Base-by-base conservation (phyloP, 352 stramenopile genomes). In the Stephanocyclus meneghinianus region DNA sequence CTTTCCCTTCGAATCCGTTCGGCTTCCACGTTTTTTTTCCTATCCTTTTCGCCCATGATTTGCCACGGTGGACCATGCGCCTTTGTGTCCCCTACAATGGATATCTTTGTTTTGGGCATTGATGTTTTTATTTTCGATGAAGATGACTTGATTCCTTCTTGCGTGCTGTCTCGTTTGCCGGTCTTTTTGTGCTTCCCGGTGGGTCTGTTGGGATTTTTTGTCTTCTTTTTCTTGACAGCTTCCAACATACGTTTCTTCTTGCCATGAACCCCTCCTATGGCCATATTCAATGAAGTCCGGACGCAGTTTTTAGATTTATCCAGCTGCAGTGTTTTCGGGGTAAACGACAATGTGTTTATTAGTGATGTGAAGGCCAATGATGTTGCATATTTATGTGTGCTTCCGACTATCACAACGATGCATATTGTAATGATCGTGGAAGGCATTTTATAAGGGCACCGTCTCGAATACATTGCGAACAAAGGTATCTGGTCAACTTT, bases 61-160 rank as follows among this genome's bases (percentile, higher is more conserved):
- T 91, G 84, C 88, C 88, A 93, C 32, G 88, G 88, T 29, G 88
- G 88, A 72, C 67, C 64, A 21, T 37, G 29, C 37, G 76, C 71
- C 59, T 81, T 81, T 32, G 57, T 70, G 3, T 77, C 63, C 3
- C 57, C 65, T 10, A 84, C 62, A 55, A 81, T 69, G 21, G 71
- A 65, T 42, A 84, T n/a, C 51, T 71, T 81, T 64, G 73, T 65
- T 72, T 71, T 74, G 4, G 61, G 59, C 48, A 32, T 35, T 29
- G 65, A 66, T 51, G 72, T 44, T 50, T 71, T 62, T 35, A 51
- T 42, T 30, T 37, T 62, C n/a, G 69, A 45, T 73, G 50, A 51
- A 37, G 71, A 29, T 50, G 69, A 63, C 45, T 71, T 73, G 21
- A 51, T 60, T 3, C 48, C 59, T 10, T 76, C 74, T 30, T 60